Evolutionary conservation across 257 asterid genomes (phyloP).

Genomic region (Solanum habrochaites): DNA sequence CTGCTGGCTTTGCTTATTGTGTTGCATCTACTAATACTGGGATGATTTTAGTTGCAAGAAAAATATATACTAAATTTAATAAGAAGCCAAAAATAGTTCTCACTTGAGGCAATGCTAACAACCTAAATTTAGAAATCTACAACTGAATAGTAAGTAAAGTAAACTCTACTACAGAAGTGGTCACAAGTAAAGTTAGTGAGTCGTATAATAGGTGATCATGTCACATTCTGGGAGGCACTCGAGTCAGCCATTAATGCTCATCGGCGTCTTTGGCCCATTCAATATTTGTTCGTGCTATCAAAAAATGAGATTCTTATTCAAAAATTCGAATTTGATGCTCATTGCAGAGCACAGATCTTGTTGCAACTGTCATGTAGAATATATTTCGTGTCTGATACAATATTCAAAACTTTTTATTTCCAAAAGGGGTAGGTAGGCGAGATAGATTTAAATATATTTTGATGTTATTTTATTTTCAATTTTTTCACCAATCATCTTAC

Average conservation of each 20-base stretch:
- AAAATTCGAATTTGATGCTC: not conserved
- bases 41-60: not conserved
- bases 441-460: not conserved
- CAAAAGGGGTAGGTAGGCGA: not conserved
- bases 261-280: not conserved
- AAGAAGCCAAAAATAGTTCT: not conserved
- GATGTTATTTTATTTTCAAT: not conserved
- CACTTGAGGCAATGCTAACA: not conserved
- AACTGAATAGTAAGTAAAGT: not conserved
- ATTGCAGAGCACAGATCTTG: not conserved
- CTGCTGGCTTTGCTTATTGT: not conserved
- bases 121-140: not conserved
- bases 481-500: not conserved
- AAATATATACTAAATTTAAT: not conserved
- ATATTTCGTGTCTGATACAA: not conserved
- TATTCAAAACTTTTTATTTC: not conserved
- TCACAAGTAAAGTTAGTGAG: not conserved
- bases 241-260: not conserved
- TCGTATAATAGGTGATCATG: not conserved
- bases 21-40: not conserved
- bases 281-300: not conserved
- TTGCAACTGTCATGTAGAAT: not conserved
- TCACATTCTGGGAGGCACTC: not conserved
- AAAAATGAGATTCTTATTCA: not conserved
- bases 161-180: not conserved